These are phyloP conservation scores for Styphnolobium japonicum DNA, from an alignment of 306 rosid species.

Conservation along the genomic window DNA sequence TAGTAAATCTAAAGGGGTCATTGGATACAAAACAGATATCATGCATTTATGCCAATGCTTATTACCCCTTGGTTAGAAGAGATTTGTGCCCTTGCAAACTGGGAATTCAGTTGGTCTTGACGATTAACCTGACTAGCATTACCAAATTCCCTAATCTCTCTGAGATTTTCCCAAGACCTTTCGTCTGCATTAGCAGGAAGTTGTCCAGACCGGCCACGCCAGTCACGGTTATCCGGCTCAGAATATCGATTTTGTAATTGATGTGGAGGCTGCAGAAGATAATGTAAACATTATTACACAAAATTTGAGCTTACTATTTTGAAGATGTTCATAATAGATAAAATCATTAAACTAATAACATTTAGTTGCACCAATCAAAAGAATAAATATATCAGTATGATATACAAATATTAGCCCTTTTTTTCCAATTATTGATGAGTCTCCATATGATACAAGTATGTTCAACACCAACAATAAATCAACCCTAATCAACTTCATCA, in stretches of 20 bases:
- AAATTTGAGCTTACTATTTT: not conserved
- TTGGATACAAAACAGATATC: not conserved
- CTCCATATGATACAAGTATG: not conserved
- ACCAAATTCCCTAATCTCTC: slow-evolving; percentile 68
- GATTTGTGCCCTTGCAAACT: slow-evolving; percentile 51
- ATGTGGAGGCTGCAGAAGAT: slow-evolving; percentile 48
- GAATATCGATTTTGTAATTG: slow-evolving; percentile 66
- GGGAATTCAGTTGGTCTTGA: slow-evolving; percentile 60
- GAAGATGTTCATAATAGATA: not conserved
- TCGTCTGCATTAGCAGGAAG: slow-evolving; percentile 63
- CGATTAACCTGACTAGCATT: slow-evolving; percentile 52
- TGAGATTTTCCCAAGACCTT: slow-evolving; percentile 64
- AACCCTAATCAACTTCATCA: not conserved
- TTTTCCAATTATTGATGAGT: not conserved
- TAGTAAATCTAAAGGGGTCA: not conserved
- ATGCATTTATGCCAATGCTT: not conserved
- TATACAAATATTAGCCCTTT: not conserved
- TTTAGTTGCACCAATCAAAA: not conserved
- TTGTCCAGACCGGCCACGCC: slow-evolving; percentile 88
- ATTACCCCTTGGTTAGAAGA: slow-evolving; percentile 73
- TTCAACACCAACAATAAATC: not conserved
- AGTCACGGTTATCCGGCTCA: slow-evolving; percentile 89
- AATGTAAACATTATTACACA: not conserved
- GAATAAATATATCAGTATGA: not conserved
- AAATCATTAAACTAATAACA: not conserved